Evolutionary conservation across 371 early-diverging fungal species (phyloP), one percentile per base, ranked within the genome.

Genomic region (Mucor mucedo): DNA sequence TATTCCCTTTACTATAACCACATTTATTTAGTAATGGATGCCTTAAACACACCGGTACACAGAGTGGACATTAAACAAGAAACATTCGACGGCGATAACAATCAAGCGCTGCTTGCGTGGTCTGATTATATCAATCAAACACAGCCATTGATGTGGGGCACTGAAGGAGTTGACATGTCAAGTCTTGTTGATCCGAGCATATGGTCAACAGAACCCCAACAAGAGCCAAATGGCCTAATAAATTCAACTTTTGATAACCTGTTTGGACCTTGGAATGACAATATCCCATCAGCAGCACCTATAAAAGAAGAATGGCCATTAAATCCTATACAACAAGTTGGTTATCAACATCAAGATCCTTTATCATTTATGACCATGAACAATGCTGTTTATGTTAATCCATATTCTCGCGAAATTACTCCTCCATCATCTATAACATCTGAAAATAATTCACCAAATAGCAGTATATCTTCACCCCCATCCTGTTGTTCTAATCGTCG

Each of bases 251-350:
- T 63, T 0, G 62, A 62, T 29, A 28, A 54, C 27, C 42, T 60
- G 4, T 49, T 68, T 54, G 50, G 39, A 32, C 52, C 67, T 5
- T 63, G 63, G 59, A 58, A 49, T 35, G 29, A 16, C 9, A 35
- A 21, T 16, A 14, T 53, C n/a, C 52, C 53, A 28, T 63, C 45
- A 9, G 49, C 59, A 28, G 40, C 63, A 11, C 45, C 54, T 27
- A 63, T 68, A 9, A 68, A 68, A 59, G 59, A 63, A 55, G 63
- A 58, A 29, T 68, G 68, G 68, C 3, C 52, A 30, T 8, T 57
- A 1, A 29, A 41, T 38, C 5, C 44, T 39, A 47, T 50, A 30
- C 50, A 27, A 47, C n/a, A 47, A 47, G 4, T 14, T 14, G 3
- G 21, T 30, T 30, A 50, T 11, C 32, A 50, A 2, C 32, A 50